Conservation (phyloP, 495 filamentous ascomycete species). For the Saxophila tyrrhenica region DNA sequence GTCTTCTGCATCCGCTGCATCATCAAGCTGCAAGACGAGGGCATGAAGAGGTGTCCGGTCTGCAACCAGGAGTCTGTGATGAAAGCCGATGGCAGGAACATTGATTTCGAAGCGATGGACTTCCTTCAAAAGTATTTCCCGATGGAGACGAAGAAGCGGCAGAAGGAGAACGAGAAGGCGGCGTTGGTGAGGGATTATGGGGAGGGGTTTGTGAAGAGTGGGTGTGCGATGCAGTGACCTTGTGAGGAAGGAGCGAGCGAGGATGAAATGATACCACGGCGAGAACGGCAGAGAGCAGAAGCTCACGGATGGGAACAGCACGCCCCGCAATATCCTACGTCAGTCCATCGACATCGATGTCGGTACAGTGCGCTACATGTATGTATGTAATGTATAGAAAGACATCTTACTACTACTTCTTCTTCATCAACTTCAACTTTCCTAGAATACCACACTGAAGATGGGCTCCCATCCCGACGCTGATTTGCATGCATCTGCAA, state of each 20-base stretch:
- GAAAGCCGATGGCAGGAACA: conserved; percentile 48
- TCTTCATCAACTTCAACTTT: background rate
- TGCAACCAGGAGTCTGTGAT: conserved; percentile 52
- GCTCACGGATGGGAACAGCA: background rate
- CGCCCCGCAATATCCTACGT: background rate
- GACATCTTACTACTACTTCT: background rate
- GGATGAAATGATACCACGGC: background rate
- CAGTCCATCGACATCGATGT: background rate
- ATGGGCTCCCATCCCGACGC: conserved; percentile 33
- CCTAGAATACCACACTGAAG: background rate
- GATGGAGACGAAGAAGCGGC: conserved; percentile 54
- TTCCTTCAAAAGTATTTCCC: conserved; percentile 59
- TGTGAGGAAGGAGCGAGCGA: background rate
- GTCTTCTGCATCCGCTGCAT: conserved; percentile 64
- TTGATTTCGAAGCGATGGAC: conserved; percentile 48
- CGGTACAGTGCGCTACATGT: background rate
- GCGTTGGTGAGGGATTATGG: conserved; percentile 10
- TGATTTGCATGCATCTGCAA: conserved; percentile 41
- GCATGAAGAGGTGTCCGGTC: conserved; percentile 50
- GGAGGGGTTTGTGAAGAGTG: conserved; percentile 14
- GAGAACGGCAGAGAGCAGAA: no score
- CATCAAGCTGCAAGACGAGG: conserved; percentile 53
- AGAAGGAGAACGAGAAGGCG: conserved; percentile 39
- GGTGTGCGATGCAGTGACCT: conserved; percentile 9
- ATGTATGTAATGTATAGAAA: background rate